A percentile compares a stretch with the other conserved stretches of the same genome.
Evolutionary conservation across 2,329 filamentous ascomycete species (phyloP).

Genomic region (Beauveria medogensis): DNA sequence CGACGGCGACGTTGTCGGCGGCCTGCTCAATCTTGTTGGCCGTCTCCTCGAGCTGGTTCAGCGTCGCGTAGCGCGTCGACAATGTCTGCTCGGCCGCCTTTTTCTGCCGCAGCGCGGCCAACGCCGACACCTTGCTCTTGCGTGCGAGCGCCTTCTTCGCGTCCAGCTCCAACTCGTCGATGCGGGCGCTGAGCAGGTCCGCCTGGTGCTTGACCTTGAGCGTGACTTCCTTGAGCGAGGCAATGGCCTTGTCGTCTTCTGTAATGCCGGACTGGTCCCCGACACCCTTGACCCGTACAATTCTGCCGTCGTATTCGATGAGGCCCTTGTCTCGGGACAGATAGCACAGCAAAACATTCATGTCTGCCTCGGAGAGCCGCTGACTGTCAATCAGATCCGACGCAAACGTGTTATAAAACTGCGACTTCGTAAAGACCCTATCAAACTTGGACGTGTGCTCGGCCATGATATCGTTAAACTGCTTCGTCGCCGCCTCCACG

Average conservation of each 20-base stretch:
- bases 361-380: conserved; percentile 52
- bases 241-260: conserved; percentile 72
- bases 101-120: conserved; percentile 72
- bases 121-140: conserved; percentile 66
- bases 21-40: conserved; percentile 80
- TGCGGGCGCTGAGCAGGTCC: conserved; percentile 54
- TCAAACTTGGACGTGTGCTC: conserved; percentile 48
- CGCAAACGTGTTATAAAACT: conserved; percentile 54
- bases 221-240: conserved; percentile 73
- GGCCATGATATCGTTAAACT: conserved; percentile 38
- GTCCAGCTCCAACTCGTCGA: conserved; percentile 54
- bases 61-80: conserved; percentile 60
- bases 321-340: conserved; percentile 57
- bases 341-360: conserved; percentile 63
- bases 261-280: conserved; percentile 51
- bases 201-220: conserved; percentile 68
- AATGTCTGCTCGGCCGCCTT: conserved; percentile 73
- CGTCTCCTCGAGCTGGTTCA: conserved; percentile 76
- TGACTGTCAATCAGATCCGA: conserved; percentile 40
- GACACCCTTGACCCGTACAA: conserved; percentile 62
- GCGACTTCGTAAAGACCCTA: conserved; percentile 57
- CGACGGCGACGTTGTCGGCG: conserved; percentile 72
- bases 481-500: conserved; percentile 49
- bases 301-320: conserved; percentile 54
- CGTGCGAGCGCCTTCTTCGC: conserved; percentile 63